Conservation (phyloP, 345 rosid species). For the Linum trigynum region DNA sequence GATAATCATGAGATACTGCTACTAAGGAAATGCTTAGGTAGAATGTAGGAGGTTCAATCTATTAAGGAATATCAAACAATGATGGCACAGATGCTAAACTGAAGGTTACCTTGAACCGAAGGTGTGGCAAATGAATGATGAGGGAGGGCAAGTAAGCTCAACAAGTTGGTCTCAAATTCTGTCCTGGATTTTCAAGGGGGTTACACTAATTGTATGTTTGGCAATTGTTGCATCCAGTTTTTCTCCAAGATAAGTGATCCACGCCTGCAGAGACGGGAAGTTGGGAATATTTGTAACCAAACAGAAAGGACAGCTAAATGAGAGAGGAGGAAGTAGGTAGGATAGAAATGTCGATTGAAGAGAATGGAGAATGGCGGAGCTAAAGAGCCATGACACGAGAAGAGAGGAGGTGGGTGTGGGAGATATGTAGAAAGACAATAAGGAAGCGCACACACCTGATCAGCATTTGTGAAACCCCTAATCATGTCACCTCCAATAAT, state of each 20-base stretch:
- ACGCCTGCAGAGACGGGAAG: constrained; percentile 38
- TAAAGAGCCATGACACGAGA: background rate
- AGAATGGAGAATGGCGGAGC: background rate
- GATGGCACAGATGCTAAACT: background rate
- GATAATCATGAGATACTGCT: too few species aligned
- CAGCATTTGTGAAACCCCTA: constrained; percentile 80
- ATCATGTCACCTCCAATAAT: constrained; percentile 81
- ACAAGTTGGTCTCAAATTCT: constrained; percentile 14
- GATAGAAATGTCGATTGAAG: background rate
- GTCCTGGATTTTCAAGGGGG: constrained; percentile 24
- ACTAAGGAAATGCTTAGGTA: too few species aligned
- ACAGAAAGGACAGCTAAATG: background rate
- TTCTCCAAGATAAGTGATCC: constrained; percentile 79
- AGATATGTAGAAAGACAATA: background rate
- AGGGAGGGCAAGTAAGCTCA: background rate
- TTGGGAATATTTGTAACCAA: background rate
- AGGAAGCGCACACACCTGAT: constrained; percentile 50
- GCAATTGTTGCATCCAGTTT: constrained; percentile 66
- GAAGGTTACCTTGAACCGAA: constrained; percentile 18
- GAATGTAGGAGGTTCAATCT: too few species aligned
- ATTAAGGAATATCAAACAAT: background rate
- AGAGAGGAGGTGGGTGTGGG: background rate
- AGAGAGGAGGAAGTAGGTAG: background rate
- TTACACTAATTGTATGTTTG: constrained; percentile 24
- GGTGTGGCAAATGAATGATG: background rate